phyloP scores from a whole-genome alignment of 345 rosid genomes.

The Mercurialis annua region DNA sequence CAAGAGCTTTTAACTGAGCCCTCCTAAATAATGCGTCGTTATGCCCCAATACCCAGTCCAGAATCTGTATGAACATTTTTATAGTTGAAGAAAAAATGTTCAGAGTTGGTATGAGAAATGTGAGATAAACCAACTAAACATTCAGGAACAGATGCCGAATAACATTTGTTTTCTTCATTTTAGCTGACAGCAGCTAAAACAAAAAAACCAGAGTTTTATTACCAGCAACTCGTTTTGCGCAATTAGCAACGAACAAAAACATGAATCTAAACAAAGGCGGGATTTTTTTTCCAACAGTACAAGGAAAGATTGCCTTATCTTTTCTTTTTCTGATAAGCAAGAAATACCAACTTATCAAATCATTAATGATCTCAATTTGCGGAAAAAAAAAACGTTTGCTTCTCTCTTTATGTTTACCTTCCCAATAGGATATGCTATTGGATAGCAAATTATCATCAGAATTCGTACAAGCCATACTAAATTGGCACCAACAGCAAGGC shows the following conservation, averaged over 20 bases:
- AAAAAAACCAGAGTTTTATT: background rate
- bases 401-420: conserved; percentile 44
- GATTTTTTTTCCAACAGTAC: background rate
- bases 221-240: conserved; percentile 1
- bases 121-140: background rate
- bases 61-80: conserved; percentile 43
- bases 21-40: conserved; percentile 86
- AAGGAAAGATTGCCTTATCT: background rate
- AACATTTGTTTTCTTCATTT: background rate
- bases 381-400: background rate
- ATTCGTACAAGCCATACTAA: conserved; percentile 79
- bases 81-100: background rate
- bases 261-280: background rate
- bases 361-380: background rate
- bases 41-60: conserved; percentile 90
- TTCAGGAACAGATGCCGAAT: background rate
- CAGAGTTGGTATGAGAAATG: background rate
- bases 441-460: conserved; percentile 78
- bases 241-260: background rate
- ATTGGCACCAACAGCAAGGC: conserved; percentile 90
- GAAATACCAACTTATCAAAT: background rate
- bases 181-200: background rate
- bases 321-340: too few species aligned
- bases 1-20: conserved; percentile 94
- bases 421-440: conserved; percentile 87